These are phyloP conservation scores for Phylloporus rhodoxanthus DNA, from an alignment of 768 basidiomycete genomes.

Conservation along the genomic window DNA sequence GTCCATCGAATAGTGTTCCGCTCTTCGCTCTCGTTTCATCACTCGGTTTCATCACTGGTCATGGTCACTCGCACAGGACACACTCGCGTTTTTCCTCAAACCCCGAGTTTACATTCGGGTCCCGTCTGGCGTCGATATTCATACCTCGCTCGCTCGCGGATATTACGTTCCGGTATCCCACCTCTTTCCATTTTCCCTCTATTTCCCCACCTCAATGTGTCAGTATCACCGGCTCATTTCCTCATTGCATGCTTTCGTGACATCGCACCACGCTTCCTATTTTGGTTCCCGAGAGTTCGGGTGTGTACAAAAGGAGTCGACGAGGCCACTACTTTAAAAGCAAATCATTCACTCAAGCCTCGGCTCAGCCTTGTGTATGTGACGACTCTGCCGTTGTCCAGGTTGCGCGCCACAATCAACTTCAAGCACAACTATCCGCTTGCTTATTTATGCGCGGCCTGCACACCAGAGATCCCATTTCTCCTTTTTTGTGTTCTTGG, in stretches of 20 bases:
- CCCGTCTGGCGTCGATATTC: constrained; percentile 37
- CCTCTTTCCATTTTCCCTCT: constrained; percentile 21
- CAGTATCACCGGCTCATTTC: constrained; percentile 37
- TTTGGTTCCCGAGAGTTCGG: constrained; percentile 28
- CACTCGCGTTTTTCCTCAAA: constrained; percentile 17
- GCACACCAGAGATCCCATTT: constrained; percentile 24
- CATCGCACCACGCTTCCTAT: constrained; percentile 33
- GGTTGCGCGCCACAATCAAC: constrained; percentile 22
- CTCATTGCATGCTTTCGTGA: constrained; percentile 39
- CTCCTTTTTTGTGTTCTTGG: constrained; percentile 36
- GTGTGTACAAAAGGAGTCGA: constrained; percentile 36
- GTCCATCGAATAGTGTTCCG: constrained; percentile 25
- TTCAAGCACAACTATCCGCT: constrained; percentile 18
- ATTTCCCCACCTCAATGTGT: constrained; percentile 34
- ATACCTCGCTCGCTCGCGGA: constrained; percentile 39
- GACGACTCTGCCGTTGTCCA: constrained; percentile 18
- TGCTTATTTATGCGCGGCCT: constrained; percentile 32
- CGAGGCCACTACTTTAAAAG: constrained; percentile 31
- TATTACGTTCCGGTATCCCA: constrained; percentile 18
- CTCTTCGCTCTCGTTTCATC: constrained; percentile 27
- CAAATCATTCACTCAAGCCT: constrained; percentile 16
- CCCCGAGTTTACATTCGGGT: constrained; percentile 28
- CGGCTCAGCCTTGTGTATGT: constrained; percentile 32
- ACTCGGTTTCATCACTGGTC: constrained; percentile 30
- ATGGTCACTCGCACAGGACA: constrained; percentile 37